A percentile compares a stretch with the other conserved stretches of the same genome.
phyloP scores from a whole-genome alignment of 495 filamentous ascomycete genomes.

The Trichodelitschia bisporula region DNA sequence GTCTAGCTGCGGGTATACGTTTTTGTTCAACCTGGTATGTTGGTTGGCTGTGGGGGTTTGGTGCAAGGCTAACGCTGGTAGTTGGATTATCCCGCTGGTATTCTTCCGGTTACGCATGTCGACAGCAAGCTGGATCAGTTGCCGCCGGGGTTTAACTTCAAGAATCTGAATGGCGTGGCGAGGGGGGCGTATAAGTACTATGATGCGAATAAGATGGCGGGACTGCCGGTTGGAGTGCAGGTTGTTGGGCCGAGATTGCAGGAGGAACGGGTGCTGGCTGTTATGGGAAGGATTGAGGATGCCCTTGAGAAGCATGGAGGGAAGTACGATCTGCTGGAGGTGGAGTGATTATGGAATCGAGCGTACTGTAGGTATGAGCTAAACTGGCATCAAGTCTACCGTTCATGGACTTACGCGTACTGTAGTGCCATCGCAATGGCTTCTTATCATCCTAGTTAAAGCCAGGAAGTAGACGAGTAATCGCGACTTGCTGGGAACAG shows the following conservation, averaged over 20 bases:
- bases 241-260: conserved; percentile 62
- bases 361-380: no score
- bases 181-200: conserved; percentile 73
- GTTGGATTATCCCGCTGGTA: conserved; percentile 70
- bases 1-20: conserved; percentile 80
- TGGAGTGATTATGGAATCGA: no score
- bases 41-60: neutral
- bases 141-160: conserved; percentile 28
- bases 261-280: conserved; percentile 76
- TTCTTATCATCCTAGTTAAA: no score
- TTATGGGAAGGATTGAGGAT: conserved; percentile 58
- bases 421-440: no score
- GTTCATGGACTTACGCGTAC: no score
- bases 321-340: conserved; percentile 40
- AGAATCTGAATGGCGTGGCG: conserved; percentile 51
- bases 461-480: no score
- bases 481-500: no score
- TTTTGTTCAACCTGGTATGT: conserved; percentile 68
- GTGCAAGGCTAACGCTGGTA: conserved; percentile 6
- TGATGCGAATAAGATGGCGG: conserved; percentile 60
- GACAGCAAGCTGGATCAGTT: conserved; percentile 43
- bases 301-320: conserved; percentile 36
- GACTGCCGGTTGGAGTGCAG: conserved; percentile 69
- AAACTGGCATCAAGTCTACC: no score
- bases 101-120: conserved; percentile 72